phyloP scores from a whole-genome alignment of 2,329 filamentous ascomycete genomes.

The Gaeumannomyces tritici region DNA sequence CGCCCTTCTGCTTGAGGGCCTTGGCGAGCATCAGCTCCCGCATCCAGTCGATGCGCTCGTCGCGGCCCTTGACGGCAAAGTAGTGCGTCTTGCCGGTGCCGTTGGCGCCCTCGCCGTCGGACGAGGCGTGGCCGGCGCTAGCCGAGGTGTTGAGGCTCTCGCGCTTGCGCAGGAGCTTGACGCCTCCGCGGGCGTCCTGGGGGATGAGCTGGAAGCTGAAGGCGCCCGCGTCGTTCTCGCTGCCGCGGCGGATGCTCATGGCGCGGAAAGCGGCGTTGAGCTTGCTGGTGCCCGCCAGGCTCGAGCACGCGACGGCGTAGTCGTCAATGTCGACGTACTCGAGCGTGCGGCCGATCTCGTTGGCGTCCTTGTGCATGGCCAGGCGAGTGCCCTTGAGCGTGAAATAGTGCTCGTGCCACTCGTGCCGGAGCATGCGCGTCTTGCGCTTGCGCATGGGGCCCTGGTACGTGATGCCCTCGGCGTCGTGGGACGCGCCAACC shows the following conservation, averaged over 20 bases:
- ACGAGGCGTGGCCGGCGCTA: slow-evolving; percentile 9
- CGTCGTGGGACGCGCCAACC: slow-evolving; percentile 19
- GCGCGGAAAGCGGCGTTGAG: slow-evolving; percentile 81
- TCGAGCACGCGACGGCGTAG: slow-evolving; percentile 79
- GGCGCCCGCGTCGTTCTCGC: slow-evolving; percentile 47
- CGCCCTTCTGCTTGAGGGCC: slow-evolving; percentile 72
- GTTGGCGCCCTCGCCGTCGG: slow-evolving; percentile 35
- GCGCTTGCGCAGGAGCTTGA: slow-evolving; percentile 42
- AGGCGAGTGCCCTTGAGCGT: slow-evolving; percentile 68
- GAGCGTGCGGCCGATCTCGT: slow-evolving; percentile 45
- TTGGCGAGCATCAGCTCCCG: slow-evolving; percentile 86
- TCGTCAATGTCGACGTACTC: slow-evolving; percentile 83
- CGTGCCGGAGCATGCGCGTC: slow-evolving; percentile 78
- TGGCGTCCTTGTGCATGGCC: slow-evolving; percentile 62
- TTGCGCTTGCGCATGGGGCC: slow-evolving; percentile 94
- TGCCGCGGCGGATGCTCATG: slow-evolving; percentile 52
- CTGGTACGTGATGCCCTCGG: slow-evolving; percentile 55
- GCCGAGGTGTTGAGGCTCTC: slow-evolving; percentile 26
- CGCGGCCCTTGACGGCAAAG: slow-evolving; percentile 78
- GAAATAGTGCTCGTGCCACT: slow-evolving; percentile 91
- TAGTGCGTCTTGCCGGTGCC: slow-evolving; percentile 78
- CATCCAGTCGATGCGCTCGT: slow-evolving; percentile 97
- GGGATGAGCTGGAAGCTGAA: slow-evolving; percentile 84
- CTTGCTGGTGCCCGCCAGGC: slow-evolving; percentile 65
- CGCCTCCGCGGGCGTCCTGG: slow-evolving; percentile 45